Evolutionary conservation across 768 basidiomycete species (phyloP).

Genomic region (Leccinum fibrillosum): DNA sequence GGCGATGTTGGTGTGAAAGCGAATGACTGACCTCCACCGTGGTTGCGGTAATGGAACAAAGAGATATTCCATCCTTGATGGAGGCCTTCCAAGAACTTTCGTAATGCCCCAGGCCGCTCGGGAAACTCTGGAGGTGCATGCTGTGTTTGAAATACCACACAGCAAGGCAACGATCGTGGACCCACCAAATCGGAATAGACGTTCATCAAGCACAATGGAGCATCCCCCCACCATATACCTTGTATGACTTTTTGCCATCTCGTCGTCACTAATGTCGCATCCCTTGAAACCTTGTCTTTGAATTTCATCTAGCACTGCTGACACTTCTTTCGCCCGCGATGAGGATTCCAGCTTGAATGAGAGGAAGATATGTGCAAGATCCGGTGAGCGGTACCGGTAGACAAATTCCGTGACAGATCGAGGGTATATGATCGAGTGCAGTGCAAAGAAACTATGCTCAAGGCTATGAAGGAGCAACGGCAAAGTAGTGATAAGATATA

Average conservation of each 20-base stretch:
- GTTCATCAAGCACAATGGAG: constrained; percentile 72
- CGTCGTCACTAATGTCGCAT: constrained; percentile 89
- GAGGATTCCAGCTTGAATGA: constrained; percentile 79
- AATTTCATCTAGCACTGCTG: constrained; percentile 61
- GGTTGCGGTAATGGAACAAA: constrained; percentile 96
- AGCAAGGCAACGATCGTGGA: constrained; percentile 11
- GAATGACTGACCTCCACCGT: constrained; percentile 79
- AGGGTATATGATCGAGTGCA: constrained; percentile 86
- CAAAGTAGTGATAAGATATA: constrained; percentile 29
- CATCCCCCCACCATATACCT: constrained; percentile 94
- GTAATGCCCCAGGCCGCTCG: constrained; percentile 87
- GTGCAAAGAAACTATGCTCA: constrained; percentile 68
- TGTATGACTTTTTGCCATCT: constrained; percentile 91
- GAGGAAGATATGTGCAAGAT: constrained; percentile 72
- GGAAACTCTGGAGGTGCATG: constrained; percentile 72
- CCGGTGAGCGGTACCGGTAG: constrained; percentile 79
- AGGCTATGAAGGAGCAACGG: not conserved
- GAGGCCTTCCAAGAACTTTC: constrained; percentile 83
- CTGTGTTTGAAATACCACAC: not conserved
- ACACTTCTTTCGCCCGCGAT: constrained; percentile 56
- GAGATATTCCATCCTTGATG: constrained; percentile 91
- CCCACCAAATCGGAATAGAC: constrained; percentile 91
- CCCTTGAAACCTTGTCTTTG: constrained; percentile 72
- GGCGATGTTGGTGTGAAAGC: too few relatives aligned
- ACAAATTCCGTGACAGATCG: constrained; percentile 94